Base-by-base conservation (phyloP, 257 asterid species). In the Capsicum rhomboideum region DNA sequence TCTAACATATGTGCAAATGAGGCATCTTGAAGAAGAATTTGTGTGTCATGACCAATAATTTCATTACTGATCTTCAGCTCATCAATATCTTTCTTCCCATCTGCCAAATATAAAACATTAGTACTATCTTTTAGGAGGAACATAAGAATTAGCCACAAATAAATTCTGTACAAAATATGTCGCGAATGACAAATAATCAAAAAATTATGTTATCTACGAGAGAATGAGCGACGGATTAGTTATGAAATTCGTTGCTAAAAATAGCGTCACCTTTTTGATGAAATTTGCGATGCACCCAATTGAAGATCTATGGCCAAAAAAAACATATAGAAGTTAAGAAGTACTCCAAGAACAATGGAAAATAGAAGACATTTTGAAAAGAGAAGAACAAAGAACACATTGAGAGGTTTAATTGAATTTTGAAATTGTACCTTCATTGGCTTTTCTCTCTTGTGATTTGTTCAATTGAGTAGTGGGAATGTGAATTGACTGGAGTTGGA, bases 211-310 rank as follows among this genome's bases (percentile, higher is more conserved):
- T 52, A 5, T 6, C 6, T 52, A 16, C 8, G 2, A 52, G 56
- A n/a, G n/a, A n/a, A n/a, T n/a, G n/a, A n/a, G n/a, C n/a, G n/a
- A n/a, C 56, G 14, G 14, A 13, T 52, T 31, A 29, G 6, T 6
- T 2, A 67, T 0, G 46, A 8, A 29, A 5, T 34, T 34, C 4
- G 40, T 34, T 2, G 40, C 6, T 34, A 34, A 34, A 34, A 34
- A 34, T 34, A 34, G 55, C 6, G 12, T 37, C 86, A 91, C 97
- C 98, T 91, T 89, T 91, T 23, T 84, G 89, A 83, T 82, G 50
- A 54, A 90, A 85, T 85, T 89, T 92, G 74, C 95, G 94, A 86
- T 94, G 95, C 88, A 94, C 92, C 98, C 98, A 94, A 69, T 90
- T 92, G 89, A 94, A 94, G 91, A 94, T 93, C 97, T 94, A 87